Evolutionary conservation across 768 basidiomycete genomes (phyloP).

Genomic region (Trametes villosa): DNA sequence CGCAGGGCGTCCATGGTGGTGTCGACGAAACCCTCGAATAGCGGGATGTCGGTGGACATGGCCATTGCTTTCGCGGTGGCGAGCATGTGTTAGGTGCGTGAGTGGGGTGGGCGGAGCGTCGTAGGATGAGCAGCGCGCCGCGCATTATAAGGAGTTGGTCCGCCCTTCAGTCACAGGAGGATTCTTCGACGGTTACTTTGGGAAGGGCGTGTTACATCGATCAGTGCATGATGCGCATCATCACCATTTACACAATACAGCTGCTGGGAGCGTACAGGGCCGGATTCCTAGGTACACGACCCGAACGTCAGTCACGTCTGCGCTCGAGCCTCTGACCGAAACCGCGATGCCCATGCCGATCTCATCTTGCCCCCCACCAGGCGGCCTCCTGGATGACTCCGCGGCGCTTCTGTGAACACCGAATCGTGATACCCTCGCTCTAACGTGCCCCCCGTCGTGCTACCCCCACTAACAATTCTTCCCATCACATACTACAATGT

Average conservation of each 20-base stretch:
- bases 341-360: conserved; percentile 15
- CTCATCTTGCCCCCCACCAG: conserved; percentile 2
- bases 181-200: conserved; percentile 22
- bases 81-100: not conserved
- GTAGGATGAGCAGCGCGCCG: conserved; percentile 1
- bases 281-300: conserved; percentile 14
- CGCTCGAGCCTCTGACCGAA: conserved; percentile 1
- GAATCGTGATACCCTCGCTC: conserved; percentile 5
- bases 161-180: conserved; percentile 11
- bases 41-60: conserved; percentile 42
- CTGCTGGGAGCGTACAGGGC: conserved; percentile 13
- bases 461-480: not conserved
- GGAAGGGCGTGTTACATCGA: conserved; percentile 20
- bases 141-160: conserved; percentile 13
- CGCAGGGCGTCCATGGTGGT: conserved; percentile 82
- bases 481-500: conserved; percentile 12
- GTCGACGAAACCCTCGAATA: conserved; percentile 81
- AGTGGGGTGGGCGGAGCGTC: conserved; percentile 4
- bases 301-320: conserved; percentile 7
- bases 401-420: conserved; percentile 13
- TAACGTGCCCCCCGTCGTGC: conserved; percentile 6
- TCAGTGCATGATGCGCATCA: conserved; percentile 20
- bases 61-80: conserved; percentile 11
- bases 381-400: conserved; percentile 3
- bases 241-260: conserved; percentile 13